A percentile compares a stretch with the other conserved stretches of the same genome.
These are phyloP conservation scores for Trypanosoma conorhini DNA, from an alignment of 208 protist genomes.

Conservation along the genomic window DNA sequence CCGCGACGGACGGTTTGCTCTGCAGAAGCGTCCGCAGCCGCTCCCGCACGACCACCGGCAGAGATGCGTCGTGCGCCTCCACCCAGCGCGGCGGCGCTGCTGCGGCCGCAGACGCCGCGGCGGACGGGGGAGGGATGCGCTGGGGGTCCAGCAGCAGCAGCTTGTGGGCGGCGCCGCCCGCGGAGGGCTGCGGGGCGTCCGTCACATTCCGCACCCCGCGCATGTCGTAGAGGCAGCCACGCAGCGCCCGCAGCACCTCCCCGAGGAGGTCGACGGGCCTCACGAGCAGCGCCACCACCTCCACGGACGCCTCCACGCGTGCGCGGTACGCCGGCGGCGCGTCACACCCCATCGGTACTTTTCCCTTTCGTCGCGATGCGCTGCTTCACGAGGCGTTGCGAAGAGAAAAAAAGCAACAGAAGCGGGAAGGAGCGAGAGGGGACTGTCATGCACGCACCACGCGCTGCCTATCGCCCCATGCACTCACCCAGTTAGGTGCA, in stretches of 20 bases:
- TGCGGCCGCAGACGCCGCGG: neutral
- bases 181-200: slow-evolving; percentile 13
- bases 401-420: slow-evolving; percentile 21
- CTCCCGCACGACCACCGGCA: slow-evolving; percentile 17
- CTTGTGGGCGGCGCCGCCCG: neutral
- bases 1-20: neutral
- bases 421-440: neutral
- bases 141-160: slow-evolving; percentile 10
- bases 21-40: slow-evolving; percentile 5
- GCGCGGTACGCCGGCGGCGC: slow-evolving; percentile 23
- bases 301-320: slow-evolving; percentile 28
- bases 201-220: slow-evolving; percentile 67
- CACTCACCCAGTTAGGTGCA: too few species aligned
- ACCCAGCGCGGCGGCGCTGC: slow-evolving; percentile 1
- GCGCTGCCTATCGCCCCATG: too few species aligned
- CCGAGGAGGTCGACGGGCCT: slow-evolving; percentile 36
- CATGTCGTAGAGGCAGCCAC: slow-evolving; percentile 49
- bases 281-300: slow-evolving; percentile 49
- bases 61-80: slow-evolving; percentile 13
- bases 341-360: neutral
- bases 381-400: too few species aligned
- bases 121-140: neutral
- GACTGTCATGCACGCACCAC: neutral
- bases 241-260: slow-evolving; percentile 49
- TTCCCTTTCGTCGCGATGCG: neutral